Base-by-base conservation (phyloP, 2,329 filamentous ascomycete genomes). In the Graphiopsis chlorocephala region DNA sequence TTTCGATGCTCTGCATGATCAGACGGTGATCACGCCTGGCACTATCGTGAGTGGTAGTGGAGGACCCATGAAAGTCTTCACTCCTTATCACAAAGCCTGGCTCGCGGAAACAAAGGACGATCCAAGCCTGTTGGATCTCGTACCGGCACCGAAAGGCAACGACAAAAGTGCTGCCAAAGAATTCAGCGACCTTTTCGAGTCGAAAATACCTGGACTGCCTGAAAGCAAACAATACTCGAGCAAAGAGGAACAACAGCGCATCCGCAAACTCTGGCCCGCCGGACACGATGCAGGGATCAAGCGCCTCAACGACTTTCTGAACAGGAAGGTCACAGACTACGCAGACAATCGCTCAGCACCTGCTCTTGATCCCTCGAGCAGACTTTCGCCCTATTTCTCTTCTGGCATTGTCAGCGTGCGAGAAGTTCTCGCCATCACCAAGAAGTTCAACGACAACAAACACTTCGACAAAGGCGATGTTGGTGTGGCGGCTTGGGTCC, bases 121-220 rank as follows among this genome's bases (percentile, higher is more conserved):
- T 35, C 79, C 80, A 0, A 72, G 74, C 33, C 74, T 83, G 2
- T 73, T 83, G 14, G 78, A 83, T 60, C 77, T 76, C 4, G 73
- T 77, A 2, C 77, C 78, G 1, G 66, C 75, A 29, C 81, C 82
- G 1, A 73, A 77, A 26, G 75, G 73, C n/a, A 81, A 82, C 61
- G 74, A 85, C 0, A 64, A 76, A 0, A 73, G 73, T 3, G 80
- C 83, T 5, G 77, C 82, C 14, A 73, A 84, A 31, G 77, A 76
- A 3, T 86, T 87, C 65, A 75, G 79, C 11, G 72, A 80, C 0
- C 73, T 92, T 0, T 93, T 93, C 69, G 81, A 86, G 2, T 80
- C 79, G 56, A 68, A 79, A 68, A 70, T 78, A 0, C 80, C 80
- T 1, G 64, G 70, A 1, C 67, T 78, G 15, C 76, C 76, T 17